Conservation (phyloP, 257 asterid genomes). For the Solanum okadae region DNA sequence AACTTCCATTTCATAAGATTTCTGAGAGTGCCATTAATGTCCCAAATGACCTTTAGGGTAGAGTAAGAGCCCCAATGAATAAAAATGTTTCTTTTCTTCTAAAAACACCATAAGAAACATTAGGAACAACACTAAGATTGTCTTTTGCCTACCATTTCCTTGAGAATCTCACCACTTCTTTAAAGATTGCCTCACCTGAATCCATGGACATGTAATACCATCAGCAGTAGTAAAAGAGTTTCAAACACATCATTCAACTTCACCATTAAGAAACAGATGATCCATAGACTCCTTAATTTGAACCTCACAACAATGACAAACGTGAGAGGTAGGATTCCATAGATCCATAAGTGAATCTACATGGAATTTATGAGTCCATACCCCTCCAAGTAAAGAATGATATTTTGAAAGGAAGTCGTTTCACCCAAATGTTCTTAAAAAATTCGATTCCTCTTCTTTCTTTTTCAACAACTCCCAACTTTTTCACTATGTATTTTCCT, state of each 20-base stretch:
- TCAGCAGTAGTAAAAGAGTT: no score
- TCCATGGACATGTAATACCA: neutral
- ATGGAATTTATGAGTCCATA: neutral
- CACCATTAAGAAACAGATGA: neutral
- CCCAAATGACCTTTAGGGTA: neutral
- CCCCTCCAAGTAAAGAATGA: neutral
- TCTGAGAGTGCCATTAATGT: no score
- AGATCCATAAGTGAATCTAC: neutral
- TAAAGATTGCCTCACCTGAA: neutral
- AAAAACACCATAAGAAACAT: neutral
- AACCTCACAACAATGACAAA: neutral
- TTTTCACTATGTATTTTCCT: neutral
- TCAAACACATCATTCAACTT: neutral
- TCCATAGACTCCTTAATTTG: neutral
- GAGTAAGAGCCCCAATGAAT: neutral
- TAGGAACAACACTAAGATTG: neutral
- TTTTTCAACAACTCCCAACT: neutral
- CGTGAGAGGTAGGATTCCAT: neutral
- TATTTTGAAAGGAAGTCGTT: neutral
- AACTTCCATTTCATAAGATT: neutral
- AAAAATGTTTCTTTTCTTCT: neutral
- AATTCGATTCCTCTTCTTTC: neutral
- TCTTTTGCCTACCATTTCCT: neutral
- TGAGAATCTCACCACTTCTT: neutral
- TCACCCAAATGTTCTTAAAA: neutral